Base-by-base conservation (phyloP, 768 basidiomycete species). In the Lactarius evosmus region DNA sequence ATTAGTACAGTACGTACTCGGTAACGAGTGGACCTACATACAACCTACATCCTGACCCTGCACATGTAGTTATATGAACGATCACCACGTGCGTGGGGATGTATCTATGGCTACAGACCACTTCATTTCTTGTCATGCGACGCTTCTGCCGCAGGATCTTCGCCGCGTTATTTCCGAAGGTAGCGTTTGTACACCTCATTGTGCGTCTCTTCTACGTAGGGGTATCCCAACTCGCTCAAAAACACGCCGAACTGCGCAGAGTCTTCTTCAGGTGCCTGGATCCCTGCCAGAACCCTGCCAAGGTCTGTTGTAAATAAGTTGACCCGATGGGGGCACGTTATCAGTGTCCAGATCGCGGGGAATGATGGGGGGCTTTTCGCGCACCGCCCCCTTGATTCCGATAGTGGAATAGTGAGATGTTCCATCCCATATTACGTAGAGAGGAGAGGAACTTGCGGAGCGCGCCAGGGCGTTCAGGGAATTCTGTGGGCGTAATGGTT, bases 331-430 rank as follows among this genome's bases (percentile, higher is more conserved):
- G 50, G 63, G 25, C 58, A n/a, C 12, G 50, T 55, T 27, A 19
- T 63, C 57, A 63, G 33, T 3, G 57, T 11, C 19, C 44, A 27
- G 32, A 56, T n/a, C 38, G 25, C 11, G 46, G 55, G 58, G 16
- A 25, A 25, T 12, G n/a, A n/a, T n/a, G 32, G 30, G 22, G 54
- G 11, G 3, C 1, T 33, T 2, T 50, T 9, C 16, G 79, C 88
- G 63, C 69, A 93, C 95, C 95, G 72, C 90, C 93, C 33, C 97
- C 97, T 64, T 98, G 96, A 73, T 98, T 98, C 60, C 97, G 84
- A 75, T 99, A 99, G 74, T 99, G 97, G 78, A 98, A 99, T 67
- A 99, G 74, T 1, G 94, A 90, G 55, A 99, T 93, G 74, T 95
- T 98, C 95, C 95, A 98, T 29, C 86, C 87, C 22, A 83, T 78